These are phyloP conservation scores for Salvia hispanica DNA, from an alignment of 257 asterid species.

Conservation along the genomic window DNA sequence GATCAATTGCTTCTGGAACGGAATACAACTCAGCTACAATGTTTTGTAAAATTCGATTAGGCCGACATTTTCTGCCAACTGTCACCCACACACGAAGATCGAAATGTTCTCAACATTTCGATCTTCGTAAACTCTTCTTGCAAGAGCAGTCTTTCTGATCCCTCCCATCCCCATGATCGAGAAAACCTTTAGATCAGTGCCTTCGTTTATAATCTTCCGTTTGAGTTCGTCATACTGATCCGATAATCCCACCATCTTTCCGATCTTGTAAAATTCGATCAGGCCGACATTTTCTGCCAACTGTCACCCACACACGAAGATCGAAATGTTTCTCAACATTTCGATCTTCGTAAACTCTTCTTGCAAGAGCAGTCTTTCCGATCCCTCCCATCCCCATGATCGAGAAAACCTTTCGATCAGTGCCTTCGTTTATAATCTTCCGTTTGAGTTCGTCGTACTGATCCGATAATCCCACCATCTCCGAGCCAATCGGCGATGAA, in stretches of 20 bases:
- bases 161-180: slow-evolving; percentile 21
- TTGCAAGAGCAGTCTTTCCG: slow-evolving; percentile 20
- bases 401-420: not conserved
- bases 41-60: not conserved
- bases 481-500: slow-evolving; percentile 1
- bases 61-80: not conserved
- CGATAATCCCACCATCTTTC: slow-evolving; percentile 9
- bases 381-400: slow-evolving; percentile 19
- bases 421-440: not conserved
- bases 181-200: not conserved
- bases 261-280: too few species aligned
- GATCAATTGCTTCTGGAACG: not conserved
- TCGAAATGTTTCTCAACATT: not conserved
- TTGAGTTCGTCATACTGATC: slow-evolving; percentile 7
- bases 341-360: slow-evolving; percentile 2
- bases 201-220: not conserved
- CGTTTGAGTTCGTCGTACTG: not conserved
- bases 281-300: slow-evolving; percentile 1
- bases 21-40: slow-evolving; percentile 22
- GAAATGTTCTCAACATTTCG: not conserved
- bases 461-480: slow-evolving; percentile 16
- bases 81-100: slow-evolving; percentile 2
- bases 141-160: slow-evolving; percentile 18
- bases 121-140: slow-evolving; percentile 3
- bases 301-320: not conserved